Percentiles rank a stretch among this genome's conserved stretches.
These are phyloP conservation scores for Ceratocystis ficicola DNA, from an alignment of 2,329 filamentous ascomycete genomes.

Conservation along the genomic window DNA sequence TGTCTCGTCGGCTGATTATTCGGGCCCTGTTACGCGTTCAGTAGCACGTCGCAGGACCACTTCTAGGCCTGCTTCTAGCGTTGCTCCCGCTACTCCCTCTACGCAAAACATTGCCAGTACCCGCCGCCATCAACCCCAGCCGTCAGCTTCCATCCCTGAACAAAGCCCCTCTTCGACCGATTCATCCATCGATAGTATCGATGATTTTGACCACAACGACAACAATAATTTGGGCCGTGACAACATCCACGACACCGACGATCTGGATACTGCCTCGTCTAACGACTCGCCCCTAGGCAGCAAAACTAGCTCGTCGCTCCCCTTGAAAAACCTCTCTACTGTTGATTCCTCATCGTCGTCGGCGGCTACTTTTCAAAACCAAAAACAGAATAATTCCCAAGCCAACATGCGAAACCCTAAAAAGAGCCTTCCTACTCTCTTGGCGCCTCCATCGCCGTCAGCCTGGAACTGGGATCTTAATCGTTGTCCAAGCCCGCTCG, in stretches of 20 bases:
- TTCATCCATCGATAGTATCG: slow-evolving; percentile 18
- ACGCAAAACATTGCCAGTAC: slow-evolving; percentile 1
- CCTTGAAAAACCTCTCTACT: not conserved
- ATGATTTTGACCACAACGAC: slow-evolving; percentile 15
- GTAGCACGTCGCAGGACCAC: slow-evolving; percentile 41
- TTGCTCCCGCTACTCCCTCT: slow-evolving; percentile 9
- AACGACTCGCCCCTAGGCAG: slow-evolving; percentile 14
- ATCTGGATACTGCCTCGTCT: slow-evolving; percentile 17
- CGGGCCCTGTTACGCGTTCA: slow-evolving; percentile 65
- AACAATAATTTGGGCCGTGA: not conserved
- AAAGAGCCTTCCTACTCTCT: slow-evolving; percentile 47
- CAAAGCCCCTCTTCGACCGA: slow-evolving; percentile 10
- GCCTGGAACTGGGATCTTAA: slow-evolving; percentile 82
- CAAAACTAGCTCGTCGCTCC: slow-evolving; percentile 1
- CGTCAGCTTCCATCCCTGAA: slow-evolving; percentile 9
- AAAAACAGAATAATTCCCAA: not conserved
- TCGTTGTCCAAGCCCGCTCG: slow-evolving; percentile 80
- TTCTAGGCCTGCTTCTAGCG: slow-evolving; percentile 11
- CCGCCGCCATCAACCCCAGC: not conserved
- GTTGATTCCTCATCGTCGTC: not conserved
- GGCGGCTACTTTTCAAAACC: not conserved
- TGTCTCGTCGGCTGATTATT: slow-evolving; percentile 34
- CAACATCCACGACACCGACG: slow-evolving; percentile 1
- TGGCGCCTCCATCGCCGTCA: slow-evolving; percentile 53
- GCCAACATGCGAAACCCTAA: slow-evolving; percentile 18